Percentiles rank a stretch among this genome's conserved stretches.
Evolutionary conservation across 495 filamentous ascomycete species (phyloP).

Genomic region (Talaromyces adpressus): DNA sequence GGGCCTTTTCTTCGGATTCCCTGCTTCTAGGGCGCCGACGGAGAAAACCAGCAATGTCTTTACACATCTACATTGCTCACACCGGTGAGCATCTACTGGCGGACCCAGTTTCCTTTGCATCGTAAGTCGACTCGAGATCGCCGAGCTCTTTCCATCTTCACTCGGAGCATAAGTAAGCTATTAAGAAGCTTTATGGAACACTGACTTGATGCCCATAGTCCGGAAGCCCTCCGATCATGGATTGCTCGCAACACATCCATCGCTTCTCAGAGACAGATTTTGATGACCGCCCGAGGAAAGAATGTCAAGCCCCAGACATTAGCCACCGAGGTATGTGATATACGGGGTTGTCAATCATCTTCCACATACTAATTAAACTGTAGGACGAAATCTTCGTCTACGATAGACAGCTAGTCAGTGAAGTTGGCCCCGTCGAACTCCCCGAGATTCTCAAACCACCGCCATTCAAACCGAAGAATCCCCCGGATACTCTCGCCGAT

Average conservation of each 20-base stretch:
- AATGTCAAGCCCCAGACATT: slow-evolving; percentile 70
- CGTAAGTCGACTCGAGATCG: slow-evolving; percentile 43
- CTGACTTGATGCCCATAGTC: slow-evolving; percentile 34
- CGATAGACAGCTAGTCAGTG: slow-evolving; percentile 57
- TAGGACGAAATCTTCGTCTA: slow-evolving; percentile 87
- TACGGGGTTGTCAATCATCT: not conserved
- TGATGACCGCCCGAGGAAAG: slow-evolving; percentile 76
- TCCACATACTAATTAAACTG: slow-evolving; percentile 10
- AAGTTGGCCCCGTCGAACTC: slow-evolving; percentile 38
- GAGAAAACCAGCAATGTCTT: slow-evolving; percentile 55
- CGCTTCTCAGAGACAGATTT: slow-evolving; percentile 62
- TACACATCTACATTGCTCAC: slow-evolving; percentile 82
- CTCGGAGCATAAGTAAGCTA: not conserved
- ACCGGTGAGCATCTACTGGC: slow-evolving; percentile 73
- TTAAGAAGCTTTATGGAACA: not conserved
- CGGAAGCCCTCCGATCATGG: slow-evolving; percentile 65
- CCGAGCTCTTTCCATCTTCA: not conserved
- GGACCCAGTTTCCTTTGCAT: slow-evolving; percentile 60
- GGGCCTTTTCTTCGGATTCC: slow-evolving; percentile 9
- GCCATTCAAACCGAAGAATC: slow-evolving; percentile 47
- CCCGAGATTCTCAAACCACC: slow-evolving; percentile 50
- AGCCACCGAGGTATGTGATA: slow-evolving; percentile 58
- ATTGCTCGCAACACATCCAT: slow-evolving; percentile 61
- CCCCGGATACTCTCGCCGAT: slow-evolving; percentile 68
- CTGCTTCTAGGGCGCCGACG: slow-evolving; percentile 19